phyloP scores from a whole-genome alignment of 352 stramenopile species.

The Phytopythium montanum region DNA sequence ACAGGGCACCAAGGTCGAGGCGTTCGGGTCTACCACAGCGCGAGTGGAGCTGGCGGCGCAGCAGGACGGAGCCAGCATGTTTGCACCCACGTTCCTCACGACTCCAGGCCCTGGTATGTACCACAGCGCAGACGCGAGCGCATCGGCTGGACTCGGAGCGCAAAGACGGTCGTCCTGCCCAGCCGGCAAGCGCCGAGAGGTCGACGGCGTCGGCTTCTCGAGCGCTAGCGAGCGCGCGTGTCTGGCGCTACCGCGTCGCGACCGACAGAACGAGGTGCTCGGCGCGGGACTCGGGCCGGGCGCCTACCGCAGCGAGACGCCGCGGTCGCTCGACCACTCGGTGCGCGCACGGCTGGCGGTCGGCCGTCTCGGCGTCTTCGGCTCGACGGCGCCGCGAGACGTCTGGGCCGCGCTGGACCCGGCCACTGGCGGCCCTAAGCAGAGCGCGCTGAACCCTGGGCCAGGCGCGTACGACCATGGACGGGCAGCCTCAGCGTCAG shows the following conservation, averaged over 20 bases:
- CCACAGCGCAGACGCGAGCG: constrained; percentile 4
- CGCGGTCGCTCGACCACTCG: constrained; percentile 46
- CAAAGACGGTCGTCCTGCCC: background rate
- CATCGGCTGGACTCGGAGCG: background rate
- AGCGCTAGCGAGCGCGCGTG: constrained; percentile 62
- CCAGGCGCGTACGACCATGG: constrained; percentile 51
- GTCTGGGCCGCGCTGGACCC: constrained; percentile 59
- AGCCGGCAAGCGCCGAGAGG: background rate
- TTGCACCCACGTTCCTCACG: constrained; percentile 41
- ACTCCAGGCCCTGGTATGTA: constrained; percentile 67
- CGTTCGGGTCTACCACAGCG: constrained; percentile 68
- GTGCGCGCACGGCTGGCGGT: constrained; percentile 47
- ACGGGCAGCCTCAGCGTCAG: background rate
- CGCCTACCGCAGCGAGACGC: constrained; percentile 60
- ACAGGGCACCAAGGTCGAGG: constrained; percentile 34
- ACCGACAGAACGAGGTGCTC: constrained; percentile 9
- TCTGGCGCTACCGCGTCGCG: constrained; percentile 33
- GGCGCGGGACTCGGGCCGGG: constrained; percentile 35
- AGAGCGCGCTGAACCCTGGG: constrained; percentile 36
- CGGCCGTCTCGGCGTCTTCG: constrained; percentile 67
- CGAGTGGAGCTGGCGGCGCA: constrained; percentile 53
- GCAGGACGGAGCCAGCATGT: constrained; percentile 40
- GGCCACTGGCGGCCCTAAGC: constrained; percentile 24
- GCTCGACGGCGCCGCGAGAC: constrained; percentile 67
- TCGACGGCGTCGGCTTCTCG: constrained; percentile 60